phyloP scores from a whole-genome alignment of 306 rosid genomes.

The Senna siamea region DNA sequence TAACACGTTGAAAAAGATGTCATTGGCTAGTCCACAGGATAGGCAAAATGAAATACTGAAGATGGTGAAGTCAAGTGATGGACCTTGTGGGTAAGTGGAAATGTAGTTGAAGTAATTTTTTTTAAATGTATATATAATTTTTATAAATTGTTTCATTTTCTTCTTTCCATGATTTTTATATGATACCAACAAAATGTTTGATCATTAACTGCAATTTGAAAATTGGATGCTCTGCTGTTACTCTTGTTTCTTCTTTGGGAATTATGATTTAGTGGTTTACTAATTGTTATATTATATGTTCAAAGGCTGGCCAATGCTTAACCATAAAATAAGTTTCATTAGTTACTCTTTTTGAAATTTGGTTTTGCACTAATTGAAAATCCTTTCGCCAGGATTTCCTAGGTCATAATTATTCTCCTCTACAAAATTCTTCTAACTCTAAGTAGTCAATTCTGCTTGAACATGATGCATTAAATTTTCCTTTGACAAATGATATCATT shows the following conservation, averaged over 20 bases:
- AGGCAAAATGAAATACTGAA: slow-evolving; percentile 50
- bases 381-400: too few species aligned
- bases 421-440: too few species aligned
- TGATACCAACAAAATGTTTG: neutral
- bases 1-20: slow-evolving; percentile 47
- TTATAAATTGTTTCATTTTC: neutral
- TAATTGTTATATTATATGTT: too few species aligned
- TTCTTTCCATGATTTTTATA: neutral
- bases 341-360: too few species aligned
- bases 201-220: neutral
- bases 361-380: too few species aligned
- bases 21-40: slow-evolving; percentile 46
- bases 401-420: too few species aligned
- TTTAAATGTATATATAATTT: neutral
- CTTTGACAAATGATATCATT: too few species aligned
- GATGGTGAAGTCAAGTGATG: slow-evolving; percentile 64
- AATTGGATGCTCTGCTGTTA: neutral
- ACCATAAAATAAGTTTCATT: too few species aligned
- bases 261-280: neutral
- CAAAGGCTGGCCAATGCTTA: too few species aligned
- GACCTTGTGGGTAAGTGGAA: slow-evolving; percentile 76
- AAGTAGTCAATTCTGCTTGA: too few species aligned
- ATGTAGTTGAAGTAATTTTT: slow-evolving; percentile 14
- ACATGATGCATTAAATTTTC: too few species aligned
- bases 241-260: too few species aligned